phyloP scores from a whole-genome alignment of 208 protist species.

The Naegleria fowleri region DNA sequence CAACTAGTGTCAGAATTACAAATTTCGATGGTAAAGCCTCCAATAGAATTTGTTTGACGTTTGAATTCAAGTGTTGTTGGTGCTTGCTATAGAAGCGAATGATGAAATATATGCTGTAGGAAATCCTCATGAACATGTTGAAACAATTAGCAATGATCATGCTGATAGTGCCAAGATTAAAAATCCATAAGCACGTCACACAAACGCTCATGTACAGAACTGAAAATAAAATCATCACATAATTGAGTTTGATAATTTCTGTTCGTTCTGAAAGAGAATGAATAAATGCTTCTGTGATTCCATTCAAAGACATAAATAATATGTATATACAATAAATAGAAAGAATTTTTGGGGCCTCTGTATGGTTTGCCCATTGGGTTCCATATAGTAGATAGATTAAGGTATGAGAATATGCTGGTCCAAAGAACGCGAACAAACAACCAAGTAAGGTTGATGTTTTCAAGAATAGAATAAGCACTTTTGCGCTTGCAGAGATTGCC shows the following conservation, averaged over 20 bases:
- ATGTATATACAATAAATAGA: constrained; percentile 68
- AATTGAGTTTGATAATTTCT: constrained; percentile 36
- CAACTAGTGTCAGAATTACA: neutral
- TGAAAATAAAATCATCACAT: constrained; percentile 14
- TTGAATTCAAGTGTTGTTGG: neutral
- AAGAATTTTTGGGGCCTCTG: constrained; percentile 60
- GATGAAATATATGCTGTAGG: neutral
- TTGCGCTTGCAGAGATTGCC: constrained; percentile 36
- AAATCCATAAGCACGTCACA: neutral
- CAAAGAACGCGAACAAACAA: constrained; percentile 60
- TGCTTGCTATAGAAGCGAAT: neutral
- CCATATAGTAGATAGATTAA: constrained; percentile 67
- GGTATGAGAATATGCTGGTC: constrained; percentile 52
- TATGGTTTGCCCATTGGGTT: constrained; percentile 53
- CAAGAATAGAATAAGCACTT: constrained; percentile 63
- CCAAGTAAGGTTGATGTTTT: constrained; percentile 63
- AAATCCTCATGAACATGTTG: constrained; percentile 6
- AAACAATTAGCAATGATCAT: constrained; percentile 25
- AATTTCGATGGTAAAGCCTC: neutral
- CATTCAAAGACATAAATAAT: constrained; percentile 65
- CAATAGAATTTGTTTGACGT: neutral
- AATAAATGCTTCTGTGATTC: constrained; percentile 71
- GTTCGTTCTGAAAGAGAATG: constrained; percentile 53
- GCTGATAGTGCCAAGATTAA: neutral
- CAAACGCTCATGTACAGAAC: neutral